Evolutionary conservation across 2,329 filamentous ascomycete species (phyloP), one percentile per base, ranked within the genome.

Genomic region (Lasiodiplodia gonubiensis): DNA sequence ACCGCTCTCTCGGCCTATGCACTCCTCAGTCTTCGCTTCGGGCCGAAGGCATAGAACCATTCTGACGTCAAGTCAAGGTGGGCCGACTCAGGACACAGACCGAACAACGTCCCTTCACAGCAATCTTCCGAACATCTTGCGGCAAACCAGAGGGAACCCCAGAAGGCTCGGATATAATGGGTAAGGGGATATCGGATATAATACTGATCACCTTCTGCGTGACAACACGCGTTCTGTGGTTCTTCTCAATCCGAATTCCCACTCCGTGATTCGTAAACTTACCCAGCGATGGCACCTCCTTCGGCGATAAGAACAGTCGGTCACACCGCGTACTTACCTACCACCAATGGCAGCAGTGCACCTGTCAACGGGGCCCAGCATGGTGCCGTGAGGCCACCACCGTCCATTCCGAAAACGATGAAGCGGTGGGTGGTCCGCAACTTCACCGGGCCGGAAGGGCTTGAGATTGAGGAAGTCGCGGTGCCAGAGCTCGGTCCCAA

Each of bases 401-500:
- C 42, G n/a, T 4, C 42, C 8, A 51, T 63, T n/a, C 59, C 59
- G 12, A 51, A 21, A 2, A 63, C 46, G n/a, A 63, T 48, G 18
- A 51, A 52, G 46, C 59, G 59, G 30, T 63, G 59, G 59, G 46
- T 63, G 4, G 18, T 63, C 59, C 42, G n/a, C 59, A 33, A 23
- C 59, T 63, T 63, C 46, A 51, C 27, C 42, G 59, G 46, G 11
- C 59, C 59, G 11, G 59, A 35, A 21, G 59, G 59, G 27, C 59
- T 63, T 4, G 27, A 37, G 27, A 11, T 63, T 4, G 81, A 84
- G 55, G 78, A 80, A 37, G 82, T 79, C 0, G 73, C 83, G 1
- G 74, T 92, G 2, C 88, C 89, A 14, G 79, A 86, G 70, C 74
- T 90, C 1, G 90, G 90, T 54, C 90, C 92, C 66, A 86, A 86